Conservation (phyloP, 805 yeast genomes). For the Nakazawaea ambrosiae region DNA sequence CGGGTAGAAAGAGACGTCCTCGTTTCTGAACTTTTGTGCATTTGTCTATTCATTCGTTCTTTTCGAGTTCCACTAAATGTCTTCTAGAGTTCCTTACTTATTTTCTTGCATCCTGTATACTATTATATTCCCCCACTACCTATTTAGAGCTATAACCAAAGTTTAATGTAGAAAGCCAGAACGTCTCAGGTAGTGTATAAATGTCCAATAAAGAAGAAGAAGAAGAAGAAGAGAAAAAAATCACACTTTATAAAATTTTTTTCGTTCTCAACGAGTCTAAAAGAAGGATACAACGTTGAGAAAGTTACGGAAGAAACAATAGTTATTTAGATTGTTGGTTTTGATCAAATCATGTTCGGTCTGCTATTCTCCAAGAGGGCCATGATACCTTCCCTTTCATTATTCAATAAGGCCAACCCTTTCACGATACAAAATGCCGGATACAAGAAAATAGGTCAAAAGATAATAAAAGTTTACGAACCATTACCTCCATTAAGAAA, state of each 20-base stretch:
- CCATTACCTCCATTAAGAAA: slow-evolving; percentile 43
- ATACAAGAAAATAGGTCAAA: slow-evolving; percentile 6
- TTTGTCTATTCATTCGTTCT: not conserved
- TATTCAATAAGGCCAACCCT: not conserved
- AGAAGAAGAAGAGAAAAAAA: not conserved
- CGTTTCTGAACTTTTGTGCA: slow-evolving; percentile 45
- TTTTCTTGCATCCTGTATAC: too few relatives aligned
- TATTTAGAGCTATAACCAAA: too few relatives aligned
- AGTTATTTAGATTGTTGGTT: not conserved
- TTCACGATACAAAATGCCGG: slow-evolving; percentile 3
- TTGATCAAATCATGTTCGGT: not conserved
- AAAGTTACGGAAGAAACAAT: not conserved
- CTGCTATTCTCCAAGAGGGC: slow-evolving; percentile 4
- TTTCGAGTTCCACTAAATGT: not conserved
- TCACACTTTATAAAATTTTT: not conserved
- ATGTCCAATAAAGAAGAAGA: not conserved
- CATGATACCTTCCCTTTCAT: not conserved
- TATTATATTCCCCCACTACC: too few relatives aligned
- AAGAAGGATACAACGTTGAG: too few relatives aligned
- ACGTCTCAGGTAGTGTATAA: too few relatives aligned
- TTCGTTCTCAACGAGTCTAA: too few relatives aligned
- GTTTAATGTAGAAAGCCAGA: not conserved
- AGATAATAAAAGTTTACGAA: slow-evolving; percentile 30
- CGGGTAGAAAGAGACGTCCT: slow-evolving; percentile 77
- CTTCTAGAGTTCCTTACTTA: not conserved